phyloP scores from a whole-genome alignment of 2,329 filamentous ascomycete species.

The Pseudopyrenochaeta lycopersici region DNA sequence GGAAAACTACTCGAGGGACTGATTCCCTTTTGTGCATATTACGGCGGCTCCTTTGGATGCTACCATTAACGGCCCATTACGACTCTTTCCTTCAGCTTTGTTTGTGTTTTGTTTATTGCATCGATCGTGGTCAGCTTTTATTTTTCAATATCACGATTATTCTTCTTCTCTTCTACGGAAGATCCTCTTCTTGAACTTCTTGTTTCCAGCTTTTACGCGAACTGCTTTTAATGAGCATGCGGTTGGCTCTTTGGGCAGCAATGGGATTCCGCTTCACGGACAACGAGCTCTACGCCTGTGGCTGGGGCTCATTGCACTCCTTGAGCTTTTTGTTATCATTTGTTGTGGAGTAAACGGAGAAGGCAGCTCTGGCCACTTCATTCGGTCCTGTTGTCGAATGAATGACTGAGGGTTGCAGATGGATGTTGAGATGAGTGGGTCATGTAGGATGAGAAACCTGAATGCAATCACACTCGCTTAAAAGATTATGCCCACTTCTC shows the following conservation, averaged over 20 bases:
- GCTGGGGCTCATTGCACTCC: slow-evolving; percentile 47
- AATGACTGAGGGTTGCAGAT: slow-evolving; percentile 7
- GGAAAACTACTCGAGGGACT: slow-evolving; percentile 24
- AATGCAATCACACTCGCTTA: slow-evolving; percentile 49
- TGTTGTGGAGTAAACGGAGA: slow-evolving; percentile 7
- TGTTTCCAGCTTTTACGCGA: slow-evolving; percentile 39
- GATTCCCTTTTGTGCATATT: slow-evolving; percentile 49
- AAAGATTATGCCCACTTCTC: background rate
- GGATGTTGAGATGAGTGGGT: slow-evolving; percentile 20
- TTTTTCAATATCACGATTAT: slow-evolving; percentile 36
- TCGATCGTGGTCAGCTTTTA: slow-evolving; percentile 28
- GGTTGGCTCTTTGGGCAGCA: slow-evolving; percentile 30
- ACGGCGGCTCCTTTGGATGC: slow-evolving; percentile 32
- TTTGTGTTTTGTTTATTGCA: slow-evolving; percentile 38
- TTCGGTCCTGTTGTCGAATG: slow-evolving; percentile 19
- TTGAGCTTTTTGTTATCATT: slow-evolving; percentile 33
- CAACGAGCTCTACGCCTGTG: slow-evolving; percentile 47
- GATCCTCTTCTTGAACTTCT: slow-evolving; percentile 38
- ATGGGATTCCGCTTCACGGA: slow-evolving; percentile 25
- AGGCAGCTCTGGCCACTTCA: slow-evolving; percentile 10
- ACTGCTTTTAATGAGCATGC: slow-evolving; percentile 48
- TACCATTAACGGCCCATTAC: slow-evolving; percentile 48
- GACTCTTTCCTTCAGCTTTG: slow-evolving; percentile 41
- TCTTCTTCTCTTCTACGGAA: slow-evolving; percentile 40
- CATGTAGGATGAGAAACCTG: slow-evolving; percentile 47